These are phyloP conservation scores for Neolentinus lepideus DNA, from an alignment of 1,284 basidiomycete species.

Conservation along the genomic window DNA sequence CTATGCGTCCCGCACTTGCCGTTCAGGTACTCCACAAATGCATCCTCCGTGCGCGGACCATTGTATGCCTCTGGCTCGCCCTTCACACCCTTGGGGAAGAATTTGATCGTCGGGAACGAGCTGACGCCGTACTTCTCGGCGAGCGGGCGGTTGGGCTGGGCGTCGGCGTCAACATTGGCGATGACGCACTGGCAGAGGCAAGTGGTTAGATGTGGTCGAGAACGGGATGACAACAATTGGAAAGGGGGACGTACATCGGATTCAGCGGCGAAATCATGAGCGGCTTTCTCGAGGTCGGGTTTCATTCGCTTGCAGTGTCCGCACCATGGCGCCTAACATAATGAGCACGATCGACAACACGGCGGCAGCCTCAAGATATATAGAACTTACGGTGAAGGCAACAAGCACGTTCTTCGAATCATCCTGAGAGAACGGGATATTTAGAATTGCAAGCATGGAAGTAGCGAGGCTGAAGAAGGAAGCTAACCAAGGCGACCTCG, in stretches of 20 bases:
- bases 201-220: too few species aligned
- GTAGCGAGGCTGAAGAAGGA: conserved; percentile 2
- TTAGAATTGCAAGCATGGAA: not conserved
- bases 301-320: conserved; percentile 87
- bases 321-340: conserved; percentile 69
- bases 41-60: conserved; percentile 58
- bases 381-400: conserved; percentile 65
- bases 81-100: conserved; percentile 72
- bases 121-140: conserved; percentile 69
- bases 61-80: conserved; percentile 58
- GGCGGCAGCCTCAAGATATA: conserved; percentile 6
- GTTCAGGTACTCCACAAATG: conserved; percentile 74
- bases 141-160: conserved; percentile 70
- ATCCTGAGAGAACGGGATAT: conserved; percentile 38
- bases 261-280: conserved; percentile 74
- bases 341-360: too few species aligned
- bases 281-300: conserved; percentile 84
- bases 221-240: too few species aligned
- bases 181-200: conserved; percentile 58
- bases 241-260: conserved; percentile 55
- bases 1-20: conserved; percentile 86
- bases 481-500: conserved; percentile 59
- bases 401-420: conserved; percentile 81
- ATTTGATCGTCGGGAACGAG: conserved; percentile 89
- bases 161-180: conserved; percentile 89